A percentile compares a stretch with the other conserved stretches of the same genome.
Evolutionary conservation across 2,329 filamentous ascomycete species (phyloP).

Genomic region (Chaetomiaceae sp.): DNA sequence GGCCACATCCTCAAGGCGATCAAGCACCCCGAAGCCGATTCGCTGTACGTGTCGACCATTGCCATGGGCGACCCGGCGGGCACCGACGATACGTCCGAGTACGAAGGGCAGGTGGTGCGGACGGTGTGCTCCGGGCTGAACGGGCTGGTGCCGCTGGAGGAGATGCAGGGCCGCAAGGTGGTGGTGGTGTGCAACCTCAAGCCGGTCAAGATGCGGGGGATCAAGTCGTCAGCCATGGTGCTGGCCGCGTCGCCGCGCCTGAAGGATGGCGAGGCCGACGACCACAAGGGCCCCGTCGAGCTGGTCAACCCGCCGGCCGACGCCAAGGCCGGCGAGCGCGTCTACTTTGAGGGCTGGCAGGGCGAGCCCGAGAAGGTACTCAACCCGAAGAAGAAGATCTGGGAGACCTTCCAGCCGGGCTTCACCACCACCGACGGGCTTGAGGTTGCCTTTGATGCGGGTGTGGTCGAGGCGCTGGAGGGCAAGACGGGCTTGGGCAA

Average conservation of each 20-base stretch:
- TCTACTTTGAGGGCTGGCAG: constrained; percentile 91
- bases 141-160: constrained; percentile 82
- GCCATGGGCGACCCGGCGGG: constrained; percentile 84
- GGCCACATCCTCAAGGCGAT: constrained; percentile 95
- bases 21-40: constrained; percentile 95
- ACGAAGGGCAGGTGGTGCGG: constrained; percentile 83
- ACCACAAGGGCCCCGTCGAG: constrained; percentile 88
- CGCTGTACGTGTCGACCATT: constrained; percentile 90
- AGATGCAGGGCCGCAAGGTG: constrained; percentile 96
- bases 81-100: constrained; percentile 82
- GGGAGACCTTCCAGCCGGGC: constrained; percentile 93
- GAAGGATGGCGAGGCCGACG: constrained; percentile 73
- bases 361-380: constrained; percentile 88
- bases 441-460: constrained; percentile 82
- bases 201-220: constrained; percentile 96
- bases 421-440: constrained; percentile 81
- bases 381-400: constrained; percentile 99
- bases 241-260: constrained; percentile 83
- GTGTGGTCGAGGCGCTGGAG: constrained; percentile 62
- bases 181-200: constrained; percentile 97
- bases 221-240: constrained; percentile 78
- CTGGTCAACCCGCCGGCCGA: constrained; percentile 77
- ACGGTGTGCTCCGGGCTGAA: constrained; percentile 97
- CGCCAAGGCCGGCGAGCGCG: constrained; percentile 74
- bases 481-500: constrained; percentile 61